These are phyloP conservation scores for Saussurea involucrata DNA, from an alignment of 129 eudicot genomes.

Conservation along the genomic window DNA sequence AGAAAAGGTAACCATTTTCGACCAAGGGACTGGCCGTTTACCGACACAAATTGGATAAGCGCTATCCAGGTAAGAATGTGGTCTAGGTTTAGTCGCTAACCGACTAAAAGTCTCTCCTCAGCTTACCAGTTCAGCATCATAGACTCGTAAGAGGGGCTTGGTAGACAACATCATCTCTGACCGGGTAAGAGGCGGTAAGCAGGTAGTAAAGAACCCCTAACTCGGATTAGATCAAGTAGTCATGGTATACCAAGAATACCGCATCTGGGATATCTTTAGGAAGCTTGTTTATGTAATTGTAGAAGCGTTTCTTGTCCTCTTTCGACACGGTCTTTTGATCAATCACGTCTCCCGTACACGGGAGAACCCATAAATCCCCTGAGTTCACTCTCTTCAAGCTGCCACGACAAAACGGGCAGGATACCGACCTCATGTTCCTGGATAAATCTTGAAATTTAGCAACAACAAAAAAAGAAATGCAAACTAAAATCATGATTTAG, in stretches of 20 bases:
- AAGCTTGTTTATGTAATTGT: conserved; percentile 52
- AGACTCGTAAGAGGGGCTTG: background rate
- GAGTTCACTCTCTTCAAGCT: conserved; percentile 68
- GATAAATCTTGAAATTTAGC: conserved; percentile 23
- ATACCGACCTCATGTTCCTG: conserved; percentile 67
- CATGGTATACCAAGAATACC: conserved; percentile 52
- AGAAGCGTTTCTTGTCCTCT: conserved; percentile 54
- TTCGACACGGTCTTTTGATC: conserved; percentile 49
- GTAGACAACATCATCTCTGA: background rate
- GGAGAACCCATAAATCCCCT: conserved; percentile 70
- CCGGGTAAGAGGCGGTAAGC: background rate
- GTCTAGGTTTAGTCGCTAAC: background rate
- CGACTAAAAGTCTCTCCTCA: background rate
- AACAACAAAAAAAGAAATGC: conserved; percentile 3
- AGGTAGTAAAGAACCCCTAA: background rate
- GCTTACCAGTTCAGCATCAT: background rate
- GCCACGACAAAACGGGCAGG: conserved; percentile 83
- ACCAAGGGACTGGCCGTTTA: background rate
- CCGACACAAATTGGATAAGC: background rate
- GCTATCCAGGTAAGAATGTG: background rate
- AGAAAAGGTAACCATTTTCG: conserved; percentile 11
- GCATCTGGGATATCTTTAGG: conserved; percentile 67
- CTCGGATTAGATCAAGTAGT: conserved; percentile 46
- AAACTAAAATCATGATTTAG: background rate
- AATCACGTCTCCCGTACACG: conserved; percentile 52